Percentiles rank a stretch among this genome's conserved stretches.
Evolutionary conservation across 306 rosid species (phyloP).

Genomic region (Vicia villosa): DNA sequence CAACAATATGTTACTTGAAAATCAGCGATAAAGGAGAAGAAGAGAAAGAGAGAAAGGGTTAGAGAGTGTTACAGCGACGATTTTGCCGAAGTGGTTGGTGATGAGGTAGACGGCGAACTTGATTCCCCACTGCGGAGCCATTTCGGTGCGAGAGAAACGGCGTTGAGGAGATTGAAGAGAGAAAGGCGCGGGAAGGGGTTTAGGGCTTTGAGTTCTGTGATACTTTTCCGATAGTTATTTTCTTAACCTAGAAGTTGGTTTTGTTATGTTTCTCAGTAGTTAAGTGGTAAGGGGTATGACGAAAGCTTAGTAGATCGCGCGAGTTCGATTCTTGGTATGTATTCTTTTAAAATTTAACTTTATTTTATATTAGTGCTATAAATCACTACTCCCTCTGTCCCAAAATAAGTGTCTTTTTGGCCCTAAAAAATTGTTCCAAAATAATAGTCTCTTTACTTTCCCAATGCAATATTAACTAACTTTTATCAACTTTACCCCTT

Average conservation of each 20-base stretch:
- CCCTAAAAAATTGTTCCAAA: no score
- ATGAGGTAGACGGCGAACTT: conserved; percentile 69
- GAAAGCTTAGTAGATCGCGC: not conserved
- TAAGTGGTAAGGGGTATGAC: not conserved
- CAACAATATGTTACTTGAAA: not conserved
- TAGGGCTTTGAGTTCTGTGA: conserved; percentile 27
- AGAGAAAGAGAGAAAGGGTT: conserved; percentile 3
- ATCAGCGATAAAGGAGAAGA: not conserved
- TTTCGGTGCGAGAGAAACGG: conserved; percentile 23
- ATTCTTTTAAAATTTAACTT: no score
- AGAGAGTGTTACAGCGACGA: conserved; percentile 61
- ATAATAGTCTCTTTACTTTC: no score
- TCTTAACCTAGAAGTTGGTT: not conserved
- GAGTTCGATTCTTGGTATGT: not conserved
- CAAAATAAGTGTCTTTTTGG: no score
- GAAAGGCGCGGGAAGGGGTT: conserved; percentile 35
- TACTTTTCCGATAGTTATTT: not conserved
- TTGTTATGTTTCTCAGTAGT: not conserved
- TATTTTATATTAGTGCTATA: no score
- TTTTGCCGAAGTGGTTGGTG: conserved; percentile 79
- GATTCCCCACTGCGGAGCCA: conserved; percentile 65
- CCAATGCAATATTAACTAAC: no score
- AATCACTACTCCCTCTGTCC: no score
- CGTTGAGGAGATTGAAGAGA: not conserved
- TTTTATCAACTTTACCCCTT: no score